Percentiles rank a stretch among this genome's conserved stretches.
Evolutionary conservation across 2,329 filamentous ascomycete genomes (phyloP).

Genomic region (Sclerotinia glacialis): DNA sequence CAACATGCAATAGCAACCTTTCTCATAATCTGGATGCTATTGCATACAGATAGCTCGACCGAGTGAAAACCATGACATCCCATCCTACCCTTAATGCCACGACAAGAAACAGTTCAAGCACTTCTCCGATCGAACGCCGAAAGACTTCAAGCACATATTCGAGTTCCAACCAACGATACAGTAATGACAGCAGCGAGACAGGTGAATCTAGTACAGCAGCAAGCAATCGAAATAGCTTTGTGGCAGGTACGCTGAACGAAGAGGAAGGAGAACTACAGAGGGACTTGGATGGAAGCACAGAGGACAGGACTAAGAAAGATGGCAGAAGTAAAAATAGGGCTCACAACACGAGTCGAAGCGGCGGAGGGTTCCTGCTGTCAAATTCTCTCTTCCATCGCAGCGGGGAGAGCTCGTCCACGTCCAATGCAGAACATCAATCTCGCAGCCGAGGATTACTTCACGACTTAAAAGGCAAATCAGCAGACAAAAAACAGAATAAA

Average conservation of each 20-base stretch:
- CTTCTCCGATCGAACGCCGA: slow-evolving; percentile 29
- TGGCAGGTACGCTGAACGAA: slow-evolving; percentile 21
- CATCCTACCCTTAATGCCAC: slow-evolving; percentile 24
- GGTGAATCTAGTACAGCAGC: slow-evolving; percentile 47
- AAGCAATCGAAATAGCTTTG: slow-evolving; percentile 35
- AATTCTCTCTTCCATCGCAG: slow-evolving; percentile 22
- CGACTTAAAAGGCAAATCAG: slow-evolving; percentile 35
- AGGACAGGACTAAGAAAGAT: slow-evolving; percentile 24
- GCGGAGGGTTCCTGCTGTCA: slow-evolving; percentile 38
- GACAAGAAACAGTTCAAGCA: slow-evolving; percentile 32
- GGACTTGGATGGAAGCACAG: slow-evolving; percentile 15
- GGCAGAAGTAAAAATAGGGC: slow-evolving; percentile 34
- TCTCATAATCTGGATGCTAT: slow-evolving; percentile 22
- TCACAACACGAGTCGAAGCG: slow-evolving; percentile 33
- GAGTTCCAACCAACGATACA: slow-evolving; percentile 35
- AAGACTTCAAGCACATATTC: slow-evolving; percentile 31
- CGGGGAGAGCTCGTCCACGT: not conserved
- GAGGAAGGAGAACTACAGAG: slow-evolving; percentile 18
- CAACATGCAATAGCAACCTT: slow-evolving; percentile 24
- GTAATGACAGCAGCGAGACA: slow-evolving; percentile 44
- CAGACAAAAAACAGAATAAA: slow-evolving; percentile 32
- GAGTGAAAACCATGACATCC: slow-evolving; percentile 33
- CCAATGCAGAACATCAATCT: slow-evolving; percentile 20
- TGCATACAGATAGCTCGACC: slow-evolving; percentile 21
- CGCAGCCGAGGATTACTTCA: slow-evolving; percentile 28